Conservation (phyloP, 1,139 yeast species). For the Sugiyamaella japonica region DNA sequence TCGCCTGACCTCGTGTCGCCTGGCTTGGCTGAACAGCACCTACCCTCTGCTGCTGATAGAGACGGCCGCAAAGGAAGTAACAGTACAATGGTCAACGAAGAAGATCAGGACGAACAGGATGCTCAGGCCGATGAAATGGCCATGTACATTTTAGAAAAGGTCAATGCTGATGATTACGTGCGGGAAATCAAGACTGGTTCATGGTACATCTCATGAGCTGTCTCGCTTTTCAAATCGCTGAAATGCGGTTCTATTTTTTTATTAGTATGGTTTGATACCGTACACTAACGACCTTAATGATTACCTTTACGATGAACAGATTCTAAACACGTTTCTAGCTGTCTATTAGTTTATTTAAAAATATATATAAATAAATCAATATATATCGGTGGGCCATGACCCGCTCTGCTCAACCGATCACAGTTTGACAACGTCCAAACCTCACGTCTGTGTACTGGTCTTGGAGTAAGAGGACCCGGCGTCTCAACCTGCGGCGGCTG, state of each 20-base stretch:
- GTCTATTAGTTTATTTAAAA: no score
- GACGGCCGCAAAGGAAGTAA: slow-evolving; percentile 1
- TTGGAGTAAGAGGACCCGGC: no score
- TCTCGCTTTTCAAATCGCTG: background rate
- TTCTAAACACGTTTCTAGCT: no score
- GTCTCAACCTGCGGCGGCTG: background rate
- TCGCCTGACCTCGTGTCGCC: background rate
- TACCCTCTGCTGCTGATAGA: background rate
- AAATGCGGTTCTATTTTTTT: slow-evolving; percentile 15
- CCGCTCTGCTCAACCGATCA: no score
- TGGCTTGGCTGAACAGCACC: slow-evolving; percentile 1
- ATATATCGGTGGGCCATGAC: no score
- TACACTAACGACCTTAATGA: background rate
- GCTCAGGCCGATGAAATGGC: slow-evolving; percentile 42
- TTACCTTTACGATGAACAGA: background rate
- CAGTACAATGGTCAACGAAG: slow-evolving; percentile 17
- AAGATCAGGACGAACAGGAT: slow-evolving; percentile 27
- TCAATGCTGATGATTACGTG: slow-evolving; percentile 34
- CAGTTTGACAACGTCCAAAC: no score
- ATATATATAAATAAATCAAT: no score
- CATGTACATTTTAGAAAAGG: slow-evolving; percentile 38
- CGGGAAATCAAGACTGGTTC: slow-evolving; percentile 32
- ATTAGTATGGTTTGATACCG: slow-evolving; percentile 4
- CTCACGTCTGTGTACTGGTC: no score
- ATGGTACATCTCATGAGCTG: slow-evolving; percentile 29